Percentiles rank a stretch among this genome's conserved stretches.
Conservation (phyloP, 495 filamentous ascomycete species). For the Antarctomyces pellizariae region DNA sequence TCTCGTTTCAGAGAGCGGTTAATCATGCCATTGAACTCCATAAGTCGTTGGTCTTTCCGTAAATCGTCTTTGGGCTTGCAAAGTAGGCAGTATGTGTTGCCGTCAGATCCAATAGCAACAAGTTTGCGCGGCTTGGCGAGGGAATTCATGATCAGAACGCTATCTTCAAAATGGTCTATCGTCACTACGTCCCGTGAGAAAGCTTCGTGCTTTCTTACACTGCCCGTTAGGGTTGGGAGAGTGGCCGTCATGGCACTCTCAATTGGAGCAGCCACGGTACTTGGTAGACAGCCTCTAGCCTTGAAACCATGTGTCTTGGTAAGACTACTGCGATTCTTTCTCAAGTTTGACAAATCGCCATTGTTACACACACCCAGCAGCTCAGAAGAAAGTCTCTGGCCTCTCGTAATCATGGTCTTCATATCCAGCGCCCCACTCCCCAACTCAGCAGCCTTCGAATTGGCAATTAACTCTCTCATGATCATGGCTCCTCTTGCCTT, state of each 20-base stretch:
- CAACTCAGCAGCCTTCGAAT: constrained; percentile 15
- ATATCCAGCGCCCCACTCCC: constrained; percentile 21
- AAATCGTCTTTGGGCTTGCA: constrained; percentile 98
- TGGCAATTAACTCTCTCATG: constrained; percentile 18
- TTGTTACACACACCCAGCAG: constrained; percentile 59
- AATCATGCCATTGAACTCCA: constrained; percentile 98
- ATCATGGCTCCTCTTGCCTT: constrained; percentile 26
- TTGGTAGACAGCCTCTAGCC: constrained; percentile 53
- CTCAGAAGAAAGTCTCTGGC: constrained; percentile 65
- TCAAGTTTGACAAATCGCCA: constrained; percentile 43
- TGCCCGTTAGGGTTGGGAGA: constrained; percentile 50
- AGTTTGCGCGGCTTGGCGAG: constrained; percentile 84
- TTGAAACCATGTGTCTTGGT: constrained; percentile 61
- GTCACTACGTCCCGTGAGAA: constrained; percentile 41
- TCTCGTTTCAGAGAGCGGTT: constrained; percentile 81
- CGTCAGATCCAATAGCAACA: constrained; percentile 70
- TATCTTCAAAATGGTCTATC: constrained; percentile 45
- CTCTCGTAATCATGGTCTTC: constrained; percentile 45
- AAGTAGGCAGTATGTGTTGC: constrained; percentile 63
- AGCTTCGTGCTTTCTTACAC: constrained; percentile 48
- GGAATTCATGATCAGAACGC: constrained; percentile 74
- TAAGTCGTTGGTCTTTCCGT: constrained; percentile 85
- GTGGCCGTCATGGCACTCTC: constrained; percentile 66
- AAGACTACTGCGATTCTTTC: constrained; percentile 39
- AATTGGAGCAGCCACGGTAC: constrained; percentile 64